A percentile compares a stretch with the other conserved stretches of the same genome.
phyloP scores from a whole-genome alignment of 1,284 basidiomycete genomes.

The Moniliophthora roreri region DNA sequence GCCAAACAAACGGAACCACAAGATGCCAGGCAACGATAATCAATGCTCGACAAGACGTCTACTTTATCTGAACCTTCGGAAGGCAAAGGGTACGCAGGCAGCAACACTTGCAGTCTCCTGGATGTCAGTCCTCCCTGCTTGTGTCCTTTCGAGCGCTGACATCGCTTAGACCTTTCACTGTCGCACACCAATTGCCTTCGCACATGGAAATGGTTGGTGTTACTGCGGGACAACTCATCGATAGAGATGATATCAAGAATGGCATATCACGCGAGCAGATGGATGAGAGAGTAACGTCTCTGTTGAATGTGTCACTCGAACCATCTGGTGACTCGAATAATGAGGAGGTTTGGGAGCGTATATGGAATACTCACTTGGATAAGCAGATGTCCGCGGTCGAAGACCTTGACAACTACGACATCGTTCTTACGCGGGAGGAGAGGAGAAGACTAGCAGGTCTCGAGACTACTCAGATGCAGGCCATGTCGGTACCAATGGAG shows the following conservation, averaged over 20 bases:
- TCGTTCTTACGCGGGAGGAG: slow-evolving; percentile 21
- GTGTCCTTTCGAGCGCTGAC: slow-evolving; percentile 14
- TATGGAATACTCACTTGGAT: slow-evolving; percentile 6
- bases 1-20: slow-evolving; percentile 9
- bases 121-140: slow-evolving; percentile 44
- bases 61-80: slow-evolving; percentile 40
- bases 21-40: neutral
- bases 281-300: slow-evolving; percentile 22
- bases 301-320: slow-evolving; percentile 9
- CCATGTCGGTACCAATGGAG: neutral
- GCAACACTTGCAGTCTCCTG: slow-evolving; percentile 66
- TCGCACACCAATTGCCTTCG: slow-evolving; percentile 30
- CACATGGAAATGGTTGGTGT: slow-evolving; percentile 20
- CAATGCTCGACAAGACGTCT: slow-evolving; percentile 5
- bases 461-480: slow-evolving; percentile 7
- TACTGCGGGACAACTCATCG: slow-evolving; percentile 27
- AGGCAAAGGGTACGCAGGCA: slow-evolving; percentile 58
- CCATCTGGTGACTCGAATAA: neutral
- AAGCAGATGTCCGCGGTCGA: slow-evolving; percentile 14
- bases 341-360: neutral
- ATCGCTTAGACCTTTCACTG: slow-evolving; percentile 37
- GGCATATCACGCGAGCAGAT: slow-evolving; percentile 9
- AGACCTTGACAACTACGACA: slow-evolving; percentile 18
- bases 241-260: slow-evolving; percentile 10
- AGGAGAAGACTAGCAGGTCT: slow-evolving; percentile 18